phyloP scores from a whole-genome alignment of 805 yeast genomes.

The Yarrowia sp. region DNA sequence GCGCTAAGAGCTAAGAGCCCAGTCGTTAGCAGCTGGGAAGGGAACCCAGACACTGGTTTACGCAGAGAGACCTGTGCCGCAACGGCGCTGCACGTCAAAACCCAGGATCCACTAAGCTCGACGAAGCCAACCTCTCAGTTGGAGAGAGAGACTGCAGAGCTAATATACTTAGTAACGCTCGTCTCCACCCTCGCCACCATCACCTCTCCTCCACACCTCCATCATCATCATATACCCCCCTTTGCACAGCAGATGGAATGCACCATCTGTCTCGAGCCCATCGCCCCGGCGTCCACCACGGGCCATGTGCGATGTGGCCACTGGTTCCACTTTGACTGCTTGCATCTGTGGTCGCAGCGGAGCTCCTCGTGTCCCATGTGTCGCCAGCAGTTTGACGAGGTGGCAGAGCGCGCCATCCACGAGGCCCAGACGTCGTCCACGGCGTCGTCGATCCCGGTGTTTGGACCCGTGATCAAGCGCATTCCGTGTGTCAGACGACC shows the following conservation, averaged over 20 bases:
- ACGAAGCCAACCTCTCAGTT: not conserved
- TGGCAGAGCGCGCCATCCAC: not conserved
- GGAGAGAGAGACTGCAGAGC: too few species aligned
- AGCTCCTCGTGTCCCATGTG: conserved; percentile 70
- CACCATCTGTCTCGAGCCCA: conserved; percentile 64
- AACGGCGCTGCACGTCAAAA: conserved; percentile 29
- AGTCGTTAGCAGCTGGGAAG: too few species aligned
- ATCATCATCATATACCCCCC: too few species aligned
- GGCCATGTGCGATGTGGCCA: conserved; percentile 59
- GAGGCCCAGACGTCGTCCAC: not conserved
- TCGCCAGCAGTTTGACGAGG: conserved; percentile 53
- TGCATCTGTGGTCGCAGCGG: conserved; percentile 62
- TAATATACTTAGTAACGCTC: too few species aligned
- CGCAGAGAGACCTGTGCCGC: not conserved
- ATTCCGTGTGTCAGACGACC: conserved; percentile 6
- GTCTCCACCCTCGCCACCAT: not conserved
- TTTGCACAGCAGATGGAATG: conserved; percentile 50
- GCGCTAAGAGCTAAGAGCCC: too few species aligned
- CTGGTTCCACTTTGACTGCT: conserved; percentile 63
- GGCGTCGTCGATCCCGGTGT: not conserved
- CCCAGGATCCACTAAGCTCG: conserved; percentile 20
- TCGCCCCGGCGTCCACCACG: conserved; percentile 40
- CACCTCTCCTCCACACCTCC: too few species aligned
- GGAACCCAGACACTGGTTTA: too few species aligned
- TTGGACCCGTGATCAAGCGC: conserved; percentile 20